Conservation (phyloP, 495 filamentous ascomycete genomes). For the Endocarpon pusillum region DNA sequence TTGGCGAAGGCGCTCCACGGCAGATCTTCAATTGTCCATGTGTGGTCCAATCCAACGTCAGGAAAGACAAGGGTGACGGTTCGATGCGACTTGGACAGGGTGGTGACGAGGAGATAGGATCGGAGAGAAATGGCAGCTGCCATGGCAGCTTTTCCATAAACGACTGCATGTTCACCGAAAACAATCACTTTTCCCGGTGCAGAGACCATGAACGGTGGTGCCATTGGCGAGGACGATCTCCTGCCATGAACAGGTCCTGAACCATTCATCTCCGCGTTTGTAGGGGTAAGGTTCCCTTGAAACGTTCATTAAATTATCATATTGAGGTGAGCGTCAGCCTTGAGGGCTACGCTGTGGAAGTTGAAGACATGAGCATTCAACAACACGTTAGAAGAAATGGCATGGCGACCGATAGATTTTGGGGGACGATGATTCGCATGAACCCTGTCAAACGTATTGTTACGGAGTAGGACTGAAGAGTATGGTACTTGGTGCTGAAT, state of each 20-base stretch:
- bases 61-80: constrained; percentile 75
- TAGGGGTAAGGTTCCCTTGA: too few relatives aligned
- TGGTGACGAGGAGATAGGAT: constrained; percentile 87
- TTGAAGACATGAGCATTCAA: too few relatives aligned
- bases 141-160: constrained; percentile 90
- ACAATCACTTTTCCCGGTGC: constrained; percentile 96
- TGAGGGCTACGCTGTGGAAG: too few relatives aligned
- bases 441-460: too few relatives aligned
- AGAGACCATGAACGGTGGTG: constrained; percentile 67
- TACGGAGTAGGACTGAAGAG: too few relatives aligned
- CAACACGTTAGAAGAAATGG: too few relatives aligned
- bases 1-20: constrained; percentile 70
- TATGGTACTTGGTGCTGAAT: too few relatives aligned
- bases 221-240: constrained; percentile 1
- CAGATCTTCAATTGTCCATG: constrained; percentile 78
- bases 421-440: too few relatives aligned
- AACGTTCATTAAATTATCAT: too few relatives aligned
- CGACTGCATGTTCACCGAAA: constrained; percentile 91
- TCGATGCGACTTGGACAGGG: constrained; percentile 68
- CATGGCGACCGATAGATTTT: too few relatives aligned
- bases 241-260: not conserved
- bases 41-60: constrained; percentile 71
- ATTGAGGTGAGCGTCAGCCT: too few relatives aligned
- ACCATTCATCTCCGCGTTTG: too few relatives aligned
- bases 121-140: constrained; percentile 86